A percentile compares a stretch with the other conserved stretches of the same genome.
Conservation (phyloP, 306 rosid genomes). For the Cicer judaicum region DNA sequence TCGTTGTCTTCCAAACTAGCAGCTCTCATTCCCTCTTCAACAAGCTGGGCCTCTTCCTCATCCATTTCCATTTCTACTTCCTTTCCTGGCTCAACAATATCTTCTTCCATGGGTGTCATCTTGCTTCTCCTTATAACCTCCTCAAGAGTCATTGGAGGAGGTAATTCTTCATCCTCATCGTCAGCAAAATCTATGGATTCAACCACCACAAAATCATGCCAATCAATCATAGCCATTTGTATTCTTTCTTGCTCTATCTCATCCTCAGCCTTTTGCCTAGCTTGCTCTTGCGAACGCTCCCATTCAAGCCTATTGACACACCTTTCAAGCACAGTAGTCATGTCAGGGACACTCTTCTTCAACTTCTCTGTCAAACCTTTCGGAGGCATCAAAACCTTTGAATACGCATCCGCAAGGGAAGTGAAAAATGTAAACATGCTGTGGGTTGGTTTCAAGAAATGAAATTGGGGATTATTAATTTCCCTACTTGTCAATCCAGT, state of each 20-base stretch:
- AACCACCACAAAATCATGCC: slow-evolving; percentile 99
- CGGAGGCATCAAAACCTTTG: slow-evolving; percentile 93
- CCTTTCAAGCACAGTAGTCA: slow-evolving; percentile 91
- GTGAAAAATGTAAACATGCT: slow-evolving; percentile 96
- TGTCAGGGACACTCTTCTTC: slow-evolving; percentile 76
- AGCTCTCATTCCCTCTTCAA: slow-evolving; percentile 89
- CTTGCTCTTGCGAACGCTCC: slow-evolving; percentile 97
- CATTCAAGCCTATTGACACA: slow-evolving; percentile 90
- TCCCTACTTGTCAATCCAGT: slow-evolving; percentile 92
- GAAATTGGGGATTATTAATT: slow-evolving; percentile 87
- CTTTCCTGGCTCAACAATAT: slow-evolving; percentile 76
- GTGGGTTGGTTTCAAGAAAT: slow-evolving; percentile 94
- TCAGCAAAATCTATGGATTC: slow-evolving; percentile 92
- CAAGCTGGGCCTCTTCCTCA: slow-evolving; percentile 93
- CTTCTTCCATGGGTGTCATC: slow-evolving; percentile 73
- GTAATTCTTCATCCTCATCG: slow-evolving; percentile 94
- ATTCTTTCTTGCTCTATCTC: slow-evolving; percentile 93
- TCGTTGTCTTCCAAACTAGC: slow-evolving; percentile 72
- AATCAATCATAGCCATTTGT: slow-evolving; percentile 98
- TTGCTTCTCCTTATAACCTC: slow-evolving; percentile 96
- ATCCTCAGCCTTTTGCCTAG: slow-evolving; percentile 92
- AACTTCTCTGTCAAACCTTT: slow-evolving; percentile 82
- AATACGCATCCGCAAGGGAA: slow-evolving; percentile 91
- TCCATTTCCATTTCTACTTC: slow-evolving; percentile 99
- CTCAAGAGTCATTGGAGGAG: slow-evolving; percentile 94